These are phyloP conservation scores for Bondarzewia mesenterica DNA, from an alignment of 1,284 basidiomycete species.

Conservation along the genomic window DNA sequence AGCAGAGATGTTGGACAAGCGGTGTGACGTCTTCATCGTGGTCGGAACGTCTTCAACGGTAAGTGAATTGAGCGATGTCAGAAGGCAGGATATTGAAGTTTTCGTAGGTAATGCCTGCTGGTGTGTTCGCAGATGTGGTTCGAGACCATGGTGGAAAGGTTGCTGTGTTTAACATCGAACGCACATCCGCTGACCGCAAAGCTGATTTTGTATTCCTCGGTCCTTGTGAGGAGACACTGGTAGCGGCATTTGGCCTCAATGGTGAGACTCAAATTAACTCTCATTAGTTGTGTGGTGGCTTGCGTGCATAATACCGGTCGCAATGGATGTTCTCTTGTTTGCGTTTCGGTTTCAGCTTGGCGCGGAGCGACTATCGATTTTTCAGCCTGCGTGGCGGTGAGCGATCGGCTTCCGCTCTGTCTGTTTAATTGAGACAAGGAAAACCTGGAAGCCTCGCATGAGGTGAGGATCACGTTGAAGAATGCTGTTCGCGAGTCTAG, in stretches of 20 bases:
- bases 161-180: slow-evolving; percentile 56
- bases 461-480: too few relatives aligned
- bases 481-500: too few relatives aligned
- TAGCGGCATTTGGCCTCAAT: slow-evolving; percentile 24
- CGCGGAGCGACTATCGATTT: too few relatives aligned
- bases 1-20: slow-evolving; percentile 31
- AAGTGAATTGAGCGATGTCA: slow-evolving; percentile 10
- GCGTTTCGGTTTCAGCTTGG: too few relatives aligned
- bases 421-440: too few relatives aligned
- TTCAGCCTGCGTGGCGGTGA: too few relatives aligned
- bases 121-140: slow-evolving; percentile 30
- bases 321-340: too few relatives aligned
- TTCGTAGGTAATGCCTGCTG: slow-evolving; percentile 41
- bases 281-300: too few relatives aligned
- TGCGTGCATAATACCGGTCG: too few relatives aligned
- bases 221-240: slow-evolving; percentile 36
- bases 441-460: too few relatives aligned
- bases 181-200: slow-evolving; percentile 29
- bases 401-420: too few relatives aligned
- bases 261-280: too few relatives aligned
- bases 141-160: slow-evolving; percentile 33
- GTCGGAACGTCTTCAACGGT: slow-evolving; percentile 62
- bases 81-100: neutral
- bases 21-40: slow-evolving; percentile 53
- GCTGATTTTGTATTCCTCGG: slow-evolving; percentile 44